These are phyloP conservation scores for Xylaria sp. DNA, from an alignment of 2,329 filamentous ascomycete genomes.

Conservation along the genomic window DNA sequence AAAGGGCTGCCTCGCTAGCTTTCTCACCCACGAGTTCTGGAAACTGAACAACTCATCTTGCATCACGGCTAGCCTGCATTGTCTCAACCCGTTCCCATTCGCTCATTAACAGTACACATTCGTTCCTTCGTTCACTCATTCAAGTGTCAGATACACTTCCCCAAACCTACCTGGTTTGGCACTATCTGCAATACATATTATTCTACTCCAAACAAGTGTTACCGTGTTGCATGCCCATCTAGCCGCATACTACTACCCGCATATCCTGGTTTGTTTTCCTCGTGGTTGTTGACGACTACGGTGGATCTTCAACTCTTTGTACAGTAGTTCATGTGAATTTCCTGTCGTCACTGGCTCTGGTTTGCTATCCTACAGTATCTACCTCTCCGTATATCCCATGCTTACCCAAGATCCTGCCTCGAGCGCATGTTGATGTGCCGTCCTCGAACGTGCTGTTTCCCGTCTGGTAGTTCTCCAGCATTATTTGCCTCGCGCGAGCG, in stretches of 20 bases:
- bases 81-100: slow-evolving; percentile 28
- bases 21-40: slow-evolving; percentile 4
- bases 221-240: slow-evolving; percentile 27
- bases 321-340: slow-evolving; percentile 12
- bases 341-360: slow-evolving; percentile 5
- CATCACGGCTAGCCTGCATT: slow-evolving; percentile 33
- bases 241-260: slow-evolving; percentile 19
- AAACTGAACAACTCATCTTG: slow-evolving; percentile 40
- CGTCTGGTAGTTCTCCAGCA: slow-evolving; percentile 5
- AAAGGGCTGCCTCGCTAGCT: slow-evolving; percentile 8
- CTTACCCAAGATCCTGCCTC: background rate
- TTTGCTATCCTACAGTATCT: background rate
- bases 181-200: background rate
- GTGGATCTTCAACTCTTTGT: slow-evolving; percentile 7
- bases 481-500: slow-evolving; percentile 24
- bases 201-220: slow-evolving; percentile 22
- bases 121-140: background rate
- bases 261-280: slow-evolving; percentile 12
- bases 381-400: background rate
- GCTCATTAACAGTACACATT: slow-evolving; percentile 6
- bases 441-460: background rate
- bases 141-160: background rate
- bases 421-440: background rate
- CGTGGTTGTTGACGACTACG: slow-evolving; percentile 14
- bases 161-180: slow-evolving; percentile 1